Percentiles rank a stretch among this genome's conserved stretches.
These are phyloP conservation scores for Pelargonium nanum DNA, from an alignment of 345 rosid genomes.

Conservation along the genomic window DNA sequence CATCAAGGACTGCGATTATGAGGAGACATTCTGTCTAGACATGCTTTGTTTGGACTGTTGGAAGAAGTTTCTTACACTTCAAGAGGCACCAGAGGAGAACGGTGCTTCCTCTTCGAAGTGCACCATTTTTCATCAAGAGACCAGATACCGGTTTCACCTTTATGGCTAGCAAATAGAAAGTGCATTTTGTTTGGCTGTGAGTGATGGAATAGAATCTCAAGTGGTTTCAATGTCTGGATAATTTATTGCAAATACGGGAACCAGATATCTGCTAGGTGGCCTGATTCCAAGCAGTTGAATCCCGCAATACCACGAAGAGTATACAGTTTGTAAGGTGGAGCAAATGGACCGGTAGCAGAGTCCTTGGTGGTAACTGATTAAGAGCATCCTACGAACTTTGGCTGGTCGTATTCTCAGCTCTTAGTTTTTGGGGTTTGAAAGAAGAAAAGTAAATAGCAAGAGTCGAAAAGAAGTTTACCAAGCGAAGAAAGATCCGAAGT, in stretches of 20 bases:
- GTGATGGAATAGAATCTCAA: not conserved
- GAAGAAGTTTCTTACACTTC: not conserved
- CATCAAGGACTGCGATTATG: constrained; percentile 11
- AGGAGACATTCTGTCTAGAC: constrained; percentile 17
- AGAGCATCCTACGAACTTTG: not conserved
- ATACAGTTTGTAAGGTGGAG: not conserved
- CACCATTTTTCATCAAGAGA: not conserved
- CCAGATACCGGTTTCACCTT: too few species aligned
- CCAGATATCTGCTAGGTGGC: too few species aligned
- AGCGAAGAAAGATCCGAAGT: too few species aligned
- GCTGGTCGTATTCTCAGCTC: not conserved
- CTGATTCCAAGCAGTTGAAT: too few species aligned
- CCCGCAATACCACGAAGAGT: too few species aligned
- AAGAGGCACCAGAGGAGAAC: not conserved
- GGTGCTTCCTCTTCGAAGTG: constrained; percentile 1
- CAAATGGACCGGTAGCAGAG: not conserved
- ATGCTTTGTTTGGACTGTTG: constrained; percentile 13
- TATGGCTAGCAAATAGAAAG: too few species aligned
- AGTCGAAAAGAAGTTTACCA: not conserved
- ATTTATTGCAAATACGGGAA: not conserved
- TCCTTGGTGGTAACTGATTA: not conserved
- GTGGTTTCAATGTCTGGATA: not conserved
- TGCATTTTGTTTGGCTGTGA: too few species aligned
- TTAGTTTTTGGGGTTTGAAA: too few species aligned
- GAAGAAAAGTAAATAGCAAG: not conserved